These are phyloP conservation scores for Pseudopithomyces maydicus DNA, from an alignment of 2,329 filamentous ascomycete genomes.

Conservation along the genomic window DNA sequence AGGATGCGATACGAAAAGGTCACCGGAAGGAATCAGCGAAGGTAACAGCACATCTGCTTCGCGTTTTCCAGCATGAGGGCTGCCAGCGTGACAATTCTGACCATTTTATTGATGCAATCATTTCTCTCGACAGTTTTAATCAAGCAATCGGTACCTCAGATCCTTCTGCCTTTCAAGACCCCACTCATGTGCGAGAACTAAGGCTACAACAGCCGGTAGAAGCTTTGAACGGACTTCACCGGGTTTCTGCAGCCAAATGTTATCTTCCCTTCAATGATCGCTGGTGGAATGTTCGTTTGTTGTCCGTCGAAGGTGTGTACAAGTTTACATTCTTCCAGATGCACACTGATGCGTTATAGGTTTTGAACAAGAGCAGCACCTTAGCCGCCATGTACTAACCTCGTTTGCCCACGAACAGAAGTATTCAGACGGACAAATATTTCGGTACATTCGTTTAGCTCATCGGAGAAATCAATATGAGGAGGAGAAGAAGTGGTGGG, in stretches of 20 bases:
- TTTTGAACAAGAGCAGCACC: neutral
- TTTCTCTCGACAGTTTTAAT: constrained; percentile 5
- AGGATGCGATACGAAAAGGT: neutral
- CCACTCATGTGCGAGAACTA: neutral
- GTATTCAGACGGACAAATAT: constrained; percentile 18
- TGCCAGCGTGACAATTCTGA: constrained; percentile 13
- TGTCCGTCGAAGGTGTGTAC: constrained; percentile 4
- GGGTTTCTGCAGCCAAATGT: constrained; percentile 11
- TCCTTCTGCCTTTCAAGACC: neutral
- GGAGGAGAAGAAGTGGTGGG: constrained; percentile 17
- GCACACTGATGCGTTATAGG: neutral
- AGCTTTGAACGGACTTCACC: constrained; percentile 17
- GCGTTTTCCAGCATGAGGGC: constrained; percentile 13
- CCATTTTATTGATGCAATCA: constrained; percentile 15
- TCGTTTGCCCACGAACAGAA: constrained; percentile 17
- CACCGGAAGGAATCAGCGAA: constrained; percentile 10
- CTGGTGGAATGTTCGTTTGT: constrained; percentile 19
- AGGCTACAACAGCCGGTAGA: constrained; percentile 1
- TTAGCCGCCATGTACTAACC: neutral
- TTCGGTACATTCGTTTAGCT: constrained; percentile 15
- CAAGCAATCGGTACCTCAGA: neutral
- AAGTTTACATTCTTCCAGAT: neutral
- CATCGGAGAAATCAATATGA: constrained; percentile 8
- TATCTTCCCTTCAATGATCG: constrained; percentile 16
- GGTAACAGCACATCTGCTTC: neutral